These are phyloP conservation scores for Cyamopsis tetragonoloba DNA, from an alignment of 306 rosid genomes.

Conservation along the genomic window DNA sequence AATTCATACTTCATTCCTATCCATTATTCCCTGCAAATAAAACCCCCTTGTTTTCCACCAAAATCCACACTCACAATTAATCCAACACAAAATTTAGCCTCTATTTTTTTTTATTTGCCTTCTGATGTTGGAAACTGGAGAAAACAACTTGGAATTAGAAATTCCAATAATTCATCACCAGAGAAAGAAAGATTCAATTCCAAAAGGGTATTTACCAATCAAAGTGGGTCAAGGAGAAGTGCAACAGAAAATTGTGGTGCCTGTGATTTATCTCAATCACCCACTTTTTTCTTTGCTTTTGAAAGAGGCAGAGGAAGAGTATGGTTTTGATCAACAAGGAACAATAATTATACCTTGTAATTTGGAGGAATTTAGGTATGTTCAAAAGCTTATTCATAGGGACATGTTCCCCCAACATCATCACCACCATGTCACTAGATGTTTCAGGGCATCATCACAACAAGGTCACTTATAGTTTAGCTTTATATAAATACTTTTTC, in stretches of 20 bases:
- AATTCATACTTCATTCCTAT: not conserved
- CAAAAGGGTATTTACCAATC: constrained; percentile 64
- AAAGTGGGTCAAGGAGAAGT: constrained; percentile 66
- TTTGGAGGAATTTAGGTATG: constrained; percentile 54
- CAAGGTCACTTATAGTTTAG: not conserved
- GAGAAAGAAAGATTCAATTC: constrained; percentile 21
- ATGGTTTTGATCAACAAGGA: constrained; percentile 79
- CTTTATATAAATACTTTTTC: too few relatives aligned
- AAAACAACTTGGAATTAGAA: not conserved
- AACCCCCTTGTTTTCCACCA: not conserved
- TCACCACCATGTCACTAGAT: constrained; percentile 1
- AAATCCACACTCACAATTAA: not conserved
- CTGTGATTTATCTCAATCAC: constrained; percentile 73
- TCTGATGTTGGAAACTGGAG: constrained; percentile 23
- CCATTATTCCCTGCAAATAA: not conserved
- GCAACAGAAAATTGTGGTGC: constrained; percentile 67
- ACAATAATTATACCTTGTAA: constrained; percentile 75
- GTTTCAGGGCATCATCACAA: constrained; percentile 21
- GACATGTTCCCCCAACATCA: constrained; percentile 38
- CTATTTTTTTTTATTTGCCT: not conserved
- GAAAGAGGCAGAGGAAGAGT: constrained; percentile 80
- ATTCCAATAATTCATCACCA: not conserved
- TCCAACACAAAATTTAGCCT: not conserved
- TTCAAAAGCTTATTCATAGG: constrained; percentile 55
- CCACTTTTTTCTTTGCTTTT: constrained; percentile 62